Percentiles rank a stretch among this genome's conserved stretches.
Conservation (phyloP, 225 moss, liverwort and hornwort species). For the Takakia lepidozioides region DNA sequence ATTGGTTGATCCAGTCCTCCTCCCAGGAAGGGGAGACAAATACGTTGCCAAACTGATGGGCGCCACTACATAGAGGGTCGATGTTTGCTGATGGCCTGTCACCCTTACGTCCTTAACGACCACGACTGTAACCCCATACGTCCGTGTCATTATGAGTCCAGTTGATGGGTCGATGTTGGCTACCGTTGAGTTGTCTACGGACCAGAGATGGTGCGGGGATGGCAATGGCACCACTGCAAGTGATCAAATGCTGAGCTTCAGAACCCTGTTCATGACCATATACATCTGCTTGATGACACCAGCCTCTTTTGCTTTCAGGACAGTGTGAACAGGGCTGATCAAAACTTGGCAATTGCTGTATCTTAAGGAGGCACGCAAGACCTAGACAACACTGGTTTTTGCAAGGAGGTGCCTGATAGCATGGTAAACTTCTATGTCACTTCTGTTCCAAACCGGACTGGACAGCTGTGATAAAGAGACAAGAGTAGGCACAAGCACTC, state of each 20-base stretch:
- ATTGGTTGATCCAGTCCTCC: constrained; percentile 31
- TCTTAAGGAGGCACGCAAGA: background rate
- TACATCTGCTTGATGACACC: too few relatives aligned
- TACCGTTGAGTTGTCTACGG: constrained; percentile 56
- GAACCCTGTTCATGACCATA: background rate
- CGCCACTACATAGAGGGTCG: constrained; percentile 71
- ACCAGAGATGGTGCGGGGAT: constrained; percentile 79
- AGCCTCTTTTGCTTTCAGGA: too few relatives aligned
- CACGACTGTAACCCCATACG: constrained; percentile 73
- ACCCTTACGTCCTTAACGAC: constrained; percentile 79
- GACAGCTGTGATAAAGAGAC: too few relatives aligned
- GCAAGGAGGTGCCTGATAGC: too few relatives aligned
- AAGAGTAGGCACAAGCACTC: too few relatives aligned
- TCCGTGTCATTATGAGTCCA: constrained; percentile 61
- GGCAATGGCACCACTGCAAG: constrained; percentile 73
- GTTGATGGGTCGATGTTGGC: constrained; percentile 61
- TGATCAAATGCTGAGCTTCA: constrained; percentile 14
- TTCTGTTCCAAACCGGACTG: too few relatives aligned
- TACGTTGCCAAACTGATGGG: constrained; percentile 69
- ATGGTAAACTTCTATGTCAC: too few relatives aligned
- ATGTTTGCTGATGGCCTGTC: constrained; percentile 83
- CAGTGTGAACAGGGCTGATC: too few relatives aligned
- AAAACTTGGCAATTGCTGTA: too few relatives aligned
- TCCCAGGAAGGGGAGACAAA: constrained; percentile 54
- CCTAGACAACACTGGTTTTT: background rate